phyloP scores from a whole-genome alignment of 805 yeast species.

The Candida stauntonica region DNA sequence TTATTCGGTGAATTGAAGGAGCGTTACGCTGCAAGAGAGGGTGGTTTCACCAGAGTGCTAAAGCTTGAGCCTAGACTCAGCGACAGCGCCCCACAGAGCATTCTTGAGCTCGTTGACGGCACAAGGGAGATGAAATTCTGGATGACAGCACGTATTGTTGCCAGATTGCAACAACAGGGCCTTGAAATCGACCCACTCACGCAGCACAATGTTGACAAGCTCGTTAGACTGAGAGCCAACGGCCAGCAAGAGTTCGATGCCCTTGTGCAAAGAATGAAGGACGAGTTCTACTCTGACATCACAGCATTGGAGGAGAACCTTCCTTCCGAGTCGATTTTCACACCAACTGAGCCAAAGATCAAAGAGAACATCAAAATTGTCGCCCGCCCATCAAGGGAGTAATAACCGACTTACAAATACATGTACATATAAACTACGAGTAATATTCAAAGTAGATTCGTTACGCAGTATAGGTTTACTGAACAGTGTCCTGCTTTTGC shows the following conservation, averaged over 20 bases:
- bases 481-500: constrained; percentile 27
- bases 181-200: constrained; percentile 51
- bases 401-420: neutral
- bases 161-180: constrained; percentile 67
- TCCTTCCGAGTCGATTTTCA: constrained; percentile 16
- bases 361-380: constrained; percentile 20
- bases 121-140: constrained; percentile 68
- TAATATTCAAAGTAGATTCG: neutral
- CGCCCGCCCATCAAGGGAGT: constrained; percentile 19
- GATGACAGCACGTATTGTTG: constrained; percentile 76
- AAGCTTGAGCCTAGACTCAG: constrained; percentile 82
- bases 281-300: constrained; percentile 35
- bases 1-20: constrained; percentile 59
- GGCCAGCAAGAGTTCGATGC: constrained; percentile 52
- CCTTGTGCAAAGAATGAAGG: constrained; percentile 56
- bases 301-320: constrained; percentile 15
- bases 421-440: constrained; percentile 9
- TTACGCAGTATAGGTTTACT: neutral
- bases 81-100: constrained; percentile 87
- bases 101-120: constrained; percentile 81
- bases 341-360: constrained; percentile 21
- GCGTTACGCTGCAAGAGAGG: constrained; percentile 57
- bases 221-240: constrained; percentile 41
- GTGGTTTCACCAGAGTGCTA: constrained; percentile 85
- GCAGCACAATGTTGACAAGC: constrained; percentile 47